Conservation (phyloP, 176 grass and related monocot genomes). For the Coix lacrymajobi region DNA sequence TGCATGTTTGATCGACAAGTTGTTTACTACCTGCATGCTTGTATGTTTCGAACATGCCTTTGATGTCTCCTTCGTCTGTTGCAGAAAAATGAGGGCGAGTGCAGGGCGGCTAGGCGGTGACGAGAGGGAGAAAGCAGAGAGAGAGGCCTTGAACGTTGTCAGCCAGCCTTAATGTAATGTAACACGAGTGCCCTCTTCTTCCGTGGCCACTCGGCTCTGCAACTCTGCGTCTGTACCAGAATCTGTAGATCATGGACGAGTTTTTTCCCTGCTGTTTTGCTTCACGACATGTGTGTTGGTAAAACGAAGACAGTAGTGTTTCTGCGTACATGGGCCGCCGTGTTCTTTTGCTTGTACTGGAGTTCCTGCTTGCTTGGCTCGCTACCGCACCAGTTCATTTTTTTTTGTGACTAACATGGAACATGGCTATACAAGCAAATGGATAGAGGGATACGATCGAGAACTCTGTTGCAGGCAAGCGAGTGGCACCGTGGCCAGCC, state of each 20-base stretch:
- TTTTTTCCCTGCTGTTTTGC: neutral
- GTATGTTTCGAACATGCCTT: neutral
- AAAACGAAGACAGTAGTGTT: neutral
- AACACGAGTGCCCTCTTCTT: neutral
- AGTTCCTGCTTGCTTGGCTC: neutral
- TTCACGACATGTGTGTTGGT: neutral
- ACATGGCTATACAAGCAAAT: no score
- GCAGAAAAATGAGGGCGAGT: slow-evolving; percentile 35
- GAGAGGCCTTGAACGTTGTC: neutral
- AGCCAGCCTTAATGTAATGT: neutral
- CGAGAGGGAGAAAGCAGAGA: slow-evolving; percentile 1
- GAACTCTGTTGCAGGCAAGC: no score
- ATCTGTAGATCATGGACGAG: slow-evolving; percentile 20
- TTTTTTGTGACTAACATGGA: no score
- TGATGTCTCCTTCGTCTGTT: neutral
- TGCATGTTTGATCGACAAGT: neutral
- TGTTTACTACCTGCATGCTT: neutral
- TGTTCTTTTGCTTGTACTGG: neutral
- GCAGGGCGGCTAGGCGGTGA: neutral
- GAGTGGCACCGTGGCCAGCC: no score
- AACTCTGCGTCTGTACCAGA: slow-evolving; percentile 22
- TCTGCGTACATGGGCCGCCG: neutral
- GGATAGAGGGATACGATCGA: no score
- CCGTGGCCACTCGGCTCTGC: neutral
- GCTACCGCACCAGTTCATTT: no score